These are phyloP conservation scores for Penicillium crustosum DNA, from an alignment of 2,329 filamentous ascomycete species.

Conservation along the genomic window DNA sequence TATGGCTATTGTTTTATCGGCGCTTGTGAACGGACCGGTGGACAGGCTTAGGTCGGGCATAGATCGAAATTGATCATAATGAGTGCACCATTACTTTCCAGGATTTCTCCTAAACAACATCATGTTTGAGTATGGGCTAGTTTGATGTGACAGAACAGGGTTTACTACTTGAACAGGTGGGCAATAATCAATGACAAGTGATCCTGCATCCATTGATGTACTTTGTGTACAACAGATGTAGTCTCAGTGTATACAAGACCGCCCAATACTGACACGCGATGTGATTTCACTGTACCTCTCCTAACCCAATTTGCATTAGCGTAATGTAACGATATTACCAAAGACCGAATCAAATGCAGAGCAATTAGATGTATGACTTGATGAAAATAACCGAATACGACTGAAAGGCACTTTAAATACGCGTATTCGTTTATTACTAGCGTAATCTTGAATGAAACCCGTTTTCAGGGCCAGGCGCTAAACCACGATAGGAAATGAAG, in stretches of 20 bases:
- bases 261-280: too few relatives aligned
- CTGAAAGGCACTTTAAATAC: neutral
- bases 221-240: too few relatives aligned
- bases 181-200: neutral
- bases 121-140: neutral
- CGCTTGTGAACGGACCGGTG: slow-evolving; percentile 16
- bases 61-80: slow-evolving; percentile 16
- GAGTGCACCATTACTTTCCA: slow-evolving; percentile 4
- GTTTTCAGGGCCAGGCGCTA: neutral
- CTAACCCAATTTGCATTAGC: neutral
- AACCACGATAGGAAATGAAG: neutral
- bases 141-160: neutral
- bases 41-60: slow-evolving; percentile 11
- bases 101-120: neutral
- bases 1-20: slow-evolving; percentile 23
- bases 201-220: neutral
- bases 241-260: too few relatives aligned
- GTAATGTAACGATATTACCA: neutral
- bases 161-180: neutral
- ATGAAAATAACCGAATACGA: neutral
- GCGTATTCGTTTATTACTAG: neutral
- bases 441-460: neutral
- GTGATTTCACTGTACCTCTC: neutral
- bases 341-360: too few relatives aligned
- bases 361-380: neutral